phyloP scores from a whole-genome alignment of 805 yeast species.

The Starmerella cellae region DNA sequence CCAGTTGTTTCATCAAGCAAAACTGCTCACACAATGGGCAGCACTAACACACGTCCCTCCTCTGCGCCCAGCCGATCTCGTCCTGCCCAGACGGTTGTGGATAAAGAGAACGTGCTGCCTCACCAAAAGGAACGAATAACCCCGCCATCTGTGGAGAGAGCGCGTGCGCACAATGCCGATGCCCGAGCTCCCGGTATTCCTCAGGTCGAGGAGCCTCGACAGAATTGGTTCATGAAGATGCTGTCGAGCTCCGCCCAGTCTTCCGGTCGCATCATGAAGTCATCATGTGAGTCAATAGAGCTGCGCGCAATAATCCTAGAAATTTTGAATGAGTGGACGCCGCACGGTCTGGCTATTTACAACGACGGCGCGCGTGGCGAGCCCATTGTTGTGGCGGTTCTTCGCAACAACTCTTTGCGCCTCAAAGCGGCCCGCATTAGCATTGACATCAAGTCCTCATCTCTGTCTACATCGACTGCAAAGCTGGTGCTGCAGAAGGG shows the following conservation, averaged over 20 bases:
- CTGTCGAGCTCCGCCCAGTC: constrained; percentile 13
- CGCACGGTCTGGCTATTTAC: constrained; percentile 28
- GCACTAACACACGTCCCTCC: too few relatives aligned
- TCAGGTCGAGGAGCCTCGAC: constrained; percentile 22
- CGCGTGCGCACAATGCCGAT: neutral
- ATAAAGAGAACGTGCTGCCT: constrained; percentile 10
- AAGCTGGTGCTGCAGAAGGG: constrained; percentile 23
- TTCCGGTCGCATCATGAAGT: constrained; percentile 21
- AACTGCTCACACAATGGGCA: too few relatives aligned
- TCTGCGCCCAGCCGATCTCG: neutral
- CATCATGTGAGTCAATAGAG: constrained; percentile 21
- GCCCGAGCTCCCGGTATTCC: neutral
- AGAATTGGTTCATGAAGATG: constrained; percentile 30
- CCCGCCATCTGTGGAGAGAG: neutral
- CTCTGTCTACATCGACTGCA: constrained; percentile 19
- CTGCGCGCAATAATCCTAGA: constrained; percentile 25
- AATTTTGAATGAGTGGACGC: constrained; percentile 28
- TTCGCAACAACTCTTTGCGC: constrained; percentile 26
- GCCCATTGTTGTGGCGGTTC: constrained; percentile 25
- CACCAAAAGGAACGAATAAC: neutral
- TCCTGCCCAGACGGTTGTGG: neutral
- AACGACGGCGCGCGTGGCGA: constrained; percentile 21
- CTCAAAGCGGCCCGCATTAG: constrained; percentile 26
- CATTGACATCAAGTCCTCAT: constrained; percentile 17
- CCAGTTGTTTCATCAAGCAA: neutral